A percentile compares a stretch with the other conserved stretches of the same genome.
phyloP scores from a whole-genome alignment of 306 rosid species.

The Inga laurina region DNA sequence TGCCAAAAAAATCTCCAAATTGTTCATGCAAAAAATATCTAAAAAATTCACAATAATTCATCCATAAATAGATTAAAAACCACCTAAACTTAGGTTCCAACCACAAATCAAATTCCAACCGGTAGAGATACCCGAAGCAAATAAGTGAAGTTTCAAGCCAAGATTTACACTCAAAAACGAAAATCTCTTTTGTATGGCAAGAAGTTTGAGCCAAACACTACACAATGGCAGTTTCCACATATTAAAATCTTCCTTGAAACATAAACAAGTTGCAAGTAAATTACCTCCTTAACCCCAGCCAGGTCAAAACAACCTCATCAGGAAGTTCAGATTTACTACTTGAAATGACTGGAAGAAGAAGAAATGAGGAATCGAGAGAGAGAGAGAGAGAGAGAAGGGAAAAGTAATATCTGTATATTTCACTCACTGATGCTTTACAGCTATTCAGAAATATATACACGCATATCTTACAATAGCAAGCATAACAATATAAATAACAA shows the following conservation, averaged over 20 bases:
- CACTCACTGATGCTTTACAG: too few species aligned
- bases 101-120: not conserved
- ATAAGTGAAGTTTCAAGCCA: not conserved
- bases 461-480: too few species aligned
- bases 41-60: too few species aligned
- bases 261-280: not conserved
- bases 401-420: too few species aligned
- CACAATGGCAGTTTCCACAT: not conserved
- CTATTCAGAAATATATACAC: too few species aligned
- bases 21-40: not conserved
- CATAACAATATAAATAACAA: too few species aligned
- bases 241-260: not conserved
- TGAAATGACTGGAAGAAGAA: too few species aligned
- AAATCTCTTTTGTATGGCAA: not conserved
- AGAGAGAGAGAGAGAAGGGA: too few species aligned
- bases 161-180: not conserved
- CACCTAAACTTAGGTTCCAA: not conserved
- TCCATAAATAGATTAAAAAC: not conserved
- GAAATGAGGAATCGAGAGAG: too few species aligned
- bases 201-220: not conserved
- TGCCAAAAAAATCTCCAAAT: not conserved
- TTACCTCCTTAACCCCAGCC: not conserved
- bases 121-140: not conserved
- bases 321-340: not conserved
- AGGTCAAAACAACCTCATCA: not conserved